Conservation (phyloP, 768 basidiomycete genomes). For the Podaxis sp. region DNA sequence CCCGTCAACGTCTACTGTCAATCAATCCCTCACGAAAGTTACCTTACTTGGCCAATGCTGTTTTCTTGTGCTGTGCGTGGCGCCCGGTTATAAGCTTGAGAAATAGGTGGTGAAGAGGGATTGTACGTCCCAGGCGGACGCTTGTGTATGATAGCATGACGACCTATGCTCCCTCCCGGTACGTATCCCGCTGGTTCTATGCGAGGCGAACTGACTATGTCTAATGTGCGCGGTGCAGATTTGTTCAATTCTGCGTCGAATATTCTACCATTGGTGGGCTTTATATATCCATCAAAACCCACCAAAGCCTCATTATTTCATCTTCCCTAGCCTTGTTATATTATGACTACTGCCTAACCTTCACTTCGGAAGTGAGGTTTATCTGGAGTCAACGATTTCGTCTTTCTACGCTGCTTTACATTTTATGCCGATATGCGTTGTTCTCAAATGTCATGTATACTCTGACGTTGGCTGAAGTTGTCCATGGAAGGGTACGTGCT, state of each 20-base stretch:
- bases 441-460: not conserved
- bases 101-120: not conserved
- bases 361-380: not conserved
- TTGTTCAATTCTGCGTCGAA: conserved; percentile 5
- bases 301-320: not conserved
- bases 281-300: not conserved
- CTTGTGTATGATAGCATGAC: not conserved
- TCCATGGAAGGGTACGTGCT: conserved; percentile 2
- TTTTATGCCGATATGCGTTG: conserved; percentile 2
- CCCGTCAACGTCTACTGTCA: not conserved
- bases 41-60: not conserved
- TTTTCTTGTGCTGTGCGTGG: not conserved
- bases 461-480: not conserved
- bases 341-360: not conserved
- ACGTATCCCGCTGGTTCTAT: not conserved
- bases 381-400: conserved; percentile 3
- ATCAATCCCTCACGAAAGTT: not conserved
- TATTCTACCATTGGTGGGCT: not conserved
- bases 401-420: not conserved
- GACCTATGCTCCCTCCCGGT: not conserved
- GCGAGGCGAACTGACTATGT: not conserved
- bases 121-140: not conserved
- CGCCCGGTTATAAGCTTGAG: not conserved
- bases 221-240: not conserved
- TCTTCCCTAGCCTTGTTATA: not conserved